Evolutionary conservation across 2,329 filamentous ascomycete species (phyloP).

Genomic region (Coniochaeta hoffmannii): DNA sequence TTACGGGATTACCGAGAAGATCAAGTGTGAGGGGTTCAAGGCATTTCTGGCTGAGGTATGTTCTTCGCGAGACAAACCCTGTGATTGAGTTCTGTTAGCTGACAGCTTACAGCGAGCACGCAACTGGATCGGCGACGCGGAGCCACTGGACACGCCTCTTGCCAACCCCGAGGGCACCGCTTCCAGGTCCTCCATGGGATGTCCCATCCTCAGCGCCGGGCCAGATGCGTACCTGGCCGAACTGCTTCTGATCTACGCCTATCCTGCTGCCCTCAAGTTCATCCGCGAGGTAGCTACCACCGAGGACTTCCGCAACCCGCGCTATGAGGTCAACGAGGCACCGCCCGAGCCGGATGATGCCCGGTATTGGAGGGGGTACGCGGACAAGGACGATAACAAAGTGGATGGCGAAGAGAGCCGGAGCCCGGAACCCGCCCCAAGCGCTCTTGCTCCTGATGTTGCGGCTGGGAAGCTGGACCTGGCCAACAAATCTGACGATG

Average conservation of each 20-base stretch:
- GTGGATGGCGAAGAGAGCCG: neutral
- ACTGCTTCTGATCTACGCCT: conserved; percentile 46
- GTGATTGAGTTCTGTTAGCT: neutral
- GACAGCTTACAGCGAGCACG: conserved; percentile 42
- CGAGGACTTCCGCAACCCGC: conserved; percentile 16
- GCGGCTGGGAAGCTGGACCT: neutral
- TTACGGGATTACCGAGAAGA: conserved; percentile 23
- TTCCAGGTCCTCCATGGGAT: conserved; percentile 35
- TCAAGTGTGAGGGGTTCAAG: conserved; percentile 37
- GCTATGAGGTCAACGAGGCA: conserved; percentile 7
- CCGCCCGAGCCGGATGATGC: neutral
- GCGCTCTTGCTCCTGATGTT: no score
- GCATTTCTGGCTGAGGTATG: conserved; percentile 44
- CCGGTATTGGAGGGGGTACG: neutral
- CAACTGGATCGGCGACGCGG: conserved; percentile 49
- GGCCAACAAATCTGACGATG: neutral
- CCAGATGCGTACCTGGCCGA: conserved; percentile 54
- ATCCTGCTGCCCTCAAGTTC: conserved; percentile 18
- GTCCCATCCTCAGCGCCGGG: conserved; percentile 63
- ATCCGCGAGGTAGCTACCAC: conserved; percentile 16
- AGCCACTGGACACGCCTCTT: conserved; percentile 45
- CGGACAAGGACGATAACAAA: neutral
- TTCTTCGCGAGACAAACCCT: conserved; percentile 1
- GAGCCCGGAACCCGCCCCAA: neutral
- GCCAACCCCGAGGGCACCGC: conserved; percentile 41